phyloP scores from a whole-genome alignment of 352 stramenopile species.

The Globisporangium paddicum region DNA sequence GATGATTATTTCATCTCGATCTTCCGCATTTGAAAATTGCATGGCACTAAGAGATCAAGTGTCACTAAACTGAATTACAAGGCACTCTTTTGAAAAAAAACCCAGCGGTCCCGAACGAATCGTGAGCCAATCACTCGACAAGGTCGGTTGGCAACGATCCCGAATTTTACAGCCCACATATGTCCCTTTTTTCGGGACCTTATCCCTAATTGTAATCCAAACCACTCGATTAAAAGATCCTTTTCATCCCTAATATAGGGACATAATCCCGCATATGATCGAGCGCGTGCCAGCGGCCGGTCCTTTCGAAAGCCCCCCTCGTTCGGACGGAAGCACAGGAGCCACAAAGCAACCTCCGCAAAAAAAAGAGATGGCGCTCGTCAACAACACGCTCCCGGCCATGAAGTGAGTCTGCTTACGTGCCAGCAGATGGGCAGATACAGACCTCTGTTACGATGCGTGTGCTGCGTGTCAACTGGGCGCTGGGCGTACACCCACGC shows the following conservation, averaged over 20 bases:
- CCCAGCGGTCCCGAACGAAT: background rate
- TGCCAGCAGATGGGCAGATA: background rate
- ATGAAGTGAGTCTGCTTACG: constrained; percentile 39
- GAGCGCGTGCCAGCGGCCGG: constrained; percentile 1
- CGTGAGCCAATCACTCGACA: background rate
- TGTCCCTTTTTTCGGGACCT: background rate
- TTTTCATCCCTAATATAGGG: background rate
- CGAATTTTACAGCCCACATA: background rate
- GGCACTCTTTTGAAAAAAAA: background rate
- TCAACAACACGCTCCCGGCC: constrained; percentile 40
- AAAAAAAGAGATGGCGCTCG: constrained; percentile 48
- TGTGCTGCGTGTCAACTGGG: background rate
- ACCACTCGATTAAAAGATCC: background rate
- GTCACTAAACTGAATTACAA: background rate
- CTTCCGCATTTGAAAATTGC: background rate
- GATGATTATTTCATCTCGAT: background rate
- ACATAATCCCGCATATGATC: background rate
- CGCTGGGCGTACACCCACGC: too few relatives aligned
- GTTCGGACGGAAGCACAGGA: constrained; percentile 10
- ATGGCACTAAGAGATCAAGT: background rate
- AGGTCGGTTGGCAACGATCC: background rate
- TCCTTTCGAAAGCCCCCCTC: background rate
- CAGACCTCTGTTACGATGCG: background rate
- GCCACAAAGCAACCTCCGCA: constrained; percentile 9
- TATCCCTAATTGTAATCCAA: background rate